These are phyloP conservation scores for Babesia divergens DNA, from an alignment of 169 alveolate species.

Conservation along the genomic window DNA sequence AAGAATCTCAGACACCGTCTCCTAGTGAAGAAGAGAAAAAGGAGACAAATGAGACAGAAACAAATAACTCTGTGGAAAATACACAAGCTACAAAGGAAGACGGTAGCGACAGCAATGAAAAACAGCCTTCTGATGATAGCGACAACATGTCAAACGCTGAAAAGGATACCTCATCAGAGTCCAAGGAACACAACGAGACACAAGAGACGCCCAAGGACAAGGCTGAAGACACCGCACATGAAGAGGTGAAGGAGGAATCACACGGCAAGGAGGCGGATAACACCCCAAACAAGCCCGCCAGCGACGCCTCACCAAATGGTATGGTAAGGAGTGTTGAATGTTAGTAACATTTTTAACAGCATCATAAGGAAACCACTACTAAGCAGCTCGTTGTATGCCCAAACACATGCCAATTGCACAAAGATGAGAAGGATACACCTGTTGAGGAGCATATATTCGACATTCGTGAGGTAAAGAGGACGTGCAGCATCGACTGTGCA, in stretches of 20 bases:
- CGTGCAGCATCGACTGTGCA: constrained; percentile 43
- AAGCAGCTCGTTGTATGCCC: background rate
- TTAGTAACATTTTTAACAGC: background rate
- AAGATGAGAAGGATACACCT: background rate
- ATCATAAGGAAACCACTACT: background rate
- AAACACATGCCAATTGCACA: background rate
- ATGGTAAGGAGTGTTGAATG: background rate
- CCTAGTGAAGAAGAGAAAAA: background rate
- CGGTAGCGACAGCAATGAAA: background rate
- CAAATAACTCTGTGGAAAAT: background rate
- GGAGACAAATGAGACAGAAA: background rate
- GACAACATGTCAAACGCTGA: background rate
- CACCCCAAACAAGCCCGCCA: background rate
- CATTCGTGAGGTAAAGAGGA: background rate
- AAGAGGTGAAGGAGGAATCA: background rate
- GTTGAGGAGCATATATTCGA: background rate
- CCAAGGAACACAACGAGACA: background rate
- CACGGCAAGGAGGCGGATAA: background rate
- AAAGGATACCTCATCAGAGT: background rate
- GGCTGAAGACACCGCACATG: background rate
- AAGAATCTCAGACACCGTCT: background rate
- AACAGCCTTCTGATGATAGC: background rate
- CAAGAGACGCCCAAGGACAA: background rate
- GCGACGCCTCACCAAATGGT: background rate
- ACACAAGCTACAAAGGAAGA: background rate